Conservation (phyloP, 805 yeast species). For the Metschnikowia amazonensis region DNA sequence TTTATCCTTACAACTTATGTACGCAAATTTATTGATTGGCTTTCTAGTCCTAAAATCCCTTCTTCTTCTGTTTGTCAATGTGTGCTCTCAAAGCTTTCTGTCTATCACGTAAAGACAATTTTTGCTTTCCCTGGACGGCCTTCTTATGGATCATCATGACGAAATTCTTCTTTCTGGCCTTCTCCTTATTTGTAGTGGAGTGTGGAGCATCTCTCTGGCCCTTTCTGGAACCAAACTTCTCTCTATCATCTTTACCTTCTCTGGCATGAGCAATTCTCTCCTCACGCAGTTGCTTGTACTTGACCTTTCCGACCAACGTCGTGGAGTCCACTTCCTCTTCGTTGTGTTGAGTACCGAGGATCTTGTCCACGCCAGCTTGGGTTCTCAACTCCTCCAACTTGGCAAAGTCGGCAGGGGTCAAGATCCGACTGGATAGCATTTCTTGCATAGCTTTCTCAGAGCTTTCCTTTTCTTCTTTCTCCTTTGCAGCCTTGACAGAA, state of each 20-base stretch:
- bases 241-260: slow-evolving; percentile 94
- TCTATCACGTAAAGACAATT: slow-evolving; percentile 83
- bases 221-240: slow-evolving; percentile 81
- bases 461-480: slow-evolving; percentile 12
- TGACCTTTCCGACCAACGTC: slow-evolving; percentile 70
- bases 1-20: not conserved
- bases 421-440: slow-evolving; percentile 66
- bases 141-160: slow-evolving; percentile 98
- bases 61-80: slow-evolving; percentile 85
- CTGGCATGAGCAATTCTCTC: slow-evolving; percentile 82
- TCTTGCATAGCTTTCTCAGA: slow-evolving; percentile 40
- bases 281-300: slow-evolving; percentile 82
- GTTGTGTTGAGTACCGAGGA: slow-evolving; percentile 60
- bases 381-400: slow-evolving; percentile 83
- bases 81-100: slow-evolving; percentile 86
- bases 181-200: slow-evolving; percentile 92
- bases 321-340: slow-evolving; percentile 86
- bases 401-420: slow-evolving; percentile 98
- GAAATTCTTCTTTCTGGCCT: slow-evolving; percentile 97
- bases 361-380: slow-evolving; percentile 80
- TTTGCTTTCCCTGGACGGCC: slow-evolving; percentile 90
- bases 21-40: not conserved
- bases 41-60: slow-evolving; percentile 48
- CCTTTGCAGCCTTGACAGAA: slow-evolving; percentile 22
- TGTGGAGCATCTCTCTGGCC: slow-evolving; percentile 74